phyloP scores from a whole-genome alignment of 2,329 filamentous ascomycete species.

The Ambrosiella beaveri region DNA sequence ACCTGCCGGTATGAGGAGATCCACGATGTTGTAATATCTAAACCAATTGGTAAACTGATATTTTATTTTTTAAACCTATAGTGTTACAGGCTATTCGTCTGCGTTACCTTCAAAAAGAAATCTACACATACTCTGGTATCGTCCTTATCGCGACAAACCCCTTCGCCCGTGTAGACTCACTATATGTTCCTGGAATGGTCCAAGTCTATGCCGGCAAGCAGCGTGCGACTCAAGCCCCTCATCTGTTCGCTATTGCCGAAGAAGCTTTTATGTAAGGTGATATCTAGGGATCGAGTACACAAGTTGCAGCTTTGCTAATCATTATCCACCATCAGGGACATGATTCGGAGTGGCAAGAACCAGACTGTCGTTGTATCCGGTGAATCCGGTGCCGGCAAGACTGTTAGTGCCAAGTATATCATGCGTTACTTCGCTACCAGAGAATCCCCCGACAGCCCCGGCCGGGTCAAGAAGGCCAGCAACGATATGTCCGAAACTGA shows the following conservation, averaged over 20 bases:
- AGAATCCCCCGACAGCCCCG: constrained; percentile 78
- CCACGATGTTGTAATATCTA: neutral
- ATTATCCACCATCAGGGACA: constrained; percentile 45
- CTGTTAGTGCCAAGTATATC: constrained; percentile 98
- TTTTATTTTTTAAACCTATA: constrained; percentile 22
- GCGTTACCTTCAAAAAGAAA: constrained; percentile 95
- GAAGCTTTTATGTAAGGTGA: constrained; percentile 80
- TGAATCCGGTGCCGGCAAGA: constrained; percentile 97
- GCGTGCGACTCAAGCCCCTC: constrained; percentile 86
- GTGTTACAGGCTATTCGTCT: constrained; percentile 95
- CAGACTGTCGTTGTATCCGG: constrained; percentile 99
- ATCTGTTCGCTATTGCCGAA: constrained; percentile 96
- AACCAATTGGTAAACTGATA: neutral
- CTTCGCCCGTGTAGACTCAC: constrained; percentile 89
- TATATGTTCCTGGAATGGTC: constrained; percentile 99
- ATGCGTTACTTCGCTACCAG: constrained; percentile 99
- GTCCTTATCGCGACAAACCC: constrained; percentile 97
- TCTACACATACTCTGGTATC: constrained; percentile 98
- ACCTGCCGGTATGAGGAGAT: constrained; percentile 56
- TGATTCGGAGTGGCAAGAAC: constrained; percentile 89
- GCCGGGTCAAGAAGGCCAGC: constrained; percentile 55
- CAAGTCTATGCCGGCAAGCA: constrained; percentile 97
- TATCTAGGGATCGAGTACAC: constrained; percentile 16
- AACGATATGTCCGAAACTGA: constrained; percentile 92
- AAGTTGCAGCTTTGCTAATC: neutral